Evolutionary conservation across 2,329 filamentous ascomycete species (phyloP), one percentile per base, ranked within the genome.

Genomic region (Sporothrix protearum): DNA sequence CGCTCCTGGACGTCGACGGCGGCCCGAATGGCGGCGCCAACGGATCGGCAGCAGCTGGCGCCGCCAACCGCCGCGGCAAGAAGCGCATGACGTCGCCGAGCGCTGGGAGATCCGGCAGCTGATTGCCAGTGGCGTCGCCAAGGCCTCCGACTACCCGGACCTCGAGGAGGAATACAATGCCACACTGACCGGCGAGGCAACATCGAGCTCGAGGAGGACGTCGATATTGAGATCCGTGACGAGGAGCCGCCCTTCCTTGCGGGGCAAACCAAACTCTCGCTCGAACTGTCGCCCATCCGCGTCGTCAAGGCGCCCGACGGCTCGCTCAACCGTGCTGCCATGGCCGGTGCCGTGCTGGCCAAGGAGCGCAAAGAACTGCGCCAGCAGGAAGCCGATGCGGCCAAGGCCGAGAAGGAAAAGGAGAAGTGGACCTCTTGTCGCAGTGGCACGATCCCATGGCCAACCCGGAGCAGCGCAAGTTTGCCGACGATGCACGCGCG

Each of bases 371-470:
- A 93, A 78, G 96, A 99, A 73, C 77, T 97, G 75, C 89, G 93
- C 73, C 93, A 97, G 77, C 92, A 96, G 78, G 95, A 99, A 81
- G 89, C 89, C 0, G 92, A 96, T 73, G 93, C 81, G 83, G 90
- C 89, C 0, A 91, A 96, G 74, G 93, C 81, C 83, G 90, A 89
- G 0, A 91, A 94, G 73, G 91, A 93, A 28, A 89, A 96, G 73
- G 89, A 92, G 74, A 91, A 77, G 91, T 96, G 42, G 94, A 98
- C 77, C 84, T 99, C 2, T 89, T 91, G 69, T 89, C 92, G 14
- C 94, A 97, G 80, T 99, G 96, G 96, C 92, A 97, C 72, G 96
- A 99, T 79, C 96, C 96, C 0, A 97, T 99, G 94, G 91, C 93
- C 16, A 88, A 90, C 30, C 91, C 93, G 1, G 92, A 96, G 75